These are phyloP conservation scores for Paramecium octaurelia DNA, from an alignment of 73 alveolate genomes.

Conservation along the genomic window DNA sequence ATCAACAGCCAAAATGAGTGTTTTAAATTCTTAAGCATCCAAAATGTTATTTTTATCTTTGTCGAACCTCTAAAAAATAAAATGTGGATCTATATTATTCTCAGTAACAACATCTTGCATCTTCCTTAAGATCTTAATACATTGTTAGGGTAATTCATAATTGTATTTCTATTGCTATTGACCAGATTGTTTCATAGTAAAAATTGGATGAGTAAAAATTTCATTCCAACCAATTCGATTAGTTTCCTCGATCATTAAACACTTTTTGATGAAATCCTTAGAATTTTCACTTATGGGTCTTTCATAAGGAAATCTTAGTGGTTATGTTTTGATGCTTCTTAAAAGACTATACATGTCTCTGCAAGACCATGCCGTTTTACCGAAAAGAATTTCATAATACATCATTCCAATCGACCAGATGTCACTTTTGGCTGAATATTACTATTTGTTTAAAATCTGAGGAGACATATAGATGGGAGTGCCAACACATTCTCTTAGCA, in stretches of 20 bases:
- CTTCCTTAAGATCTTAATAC: slow-evolving; percentile 19
- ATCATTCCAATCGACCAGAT: slow-evolving; percentile 54
- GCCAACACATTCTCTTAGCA: slow-evolving; percentile 35
- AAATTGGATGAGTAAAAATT: slow-evolving; percentile 29
- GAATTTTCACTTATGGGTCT: slow-evolving; percentile 19
- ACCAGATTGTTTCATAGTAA: not conserved
- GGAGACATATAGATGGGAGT: slow-evolving; percentile 61
- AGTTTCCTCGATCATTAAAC: slow-evolving; percentile 45
- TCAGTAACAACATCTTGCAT: slow-evolving; percentile 24
- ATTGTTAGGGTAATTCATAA: not conserved
- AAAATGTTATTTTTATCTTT: slow-evolving; percentile 27
- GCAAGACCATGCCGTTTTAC: slow-evolving; percentile 63
- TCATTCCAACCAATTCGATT: slow-evolving; percentile 56
- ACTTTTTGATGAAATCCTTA: slow-evolving; percentile 32
- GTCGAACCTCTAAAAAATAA: slow-evolving; percentile 20
- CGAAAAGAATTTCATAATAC: slow-evolving; percentile 57
- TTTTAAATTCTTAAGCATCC: slow-evolving; percentile 16
- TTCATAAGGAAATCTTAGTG: slow-evolving; percentile 58
- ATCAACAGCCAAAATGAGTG: slow-evolving; percentile 17
- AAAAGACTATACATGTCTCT: slow-evolving; percentile 49
- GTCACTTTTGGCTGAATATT: slow-evolving; percentile 54
- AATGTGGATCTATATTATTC: slow-evolving; percentile 25
- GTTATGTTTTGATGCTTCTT: slow-evolving; percentile 36
- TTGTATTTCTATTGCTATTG: not conserved
- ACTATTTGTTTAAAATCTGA: not conserved